Base-by-base conservation (phyloP, 495 filamentous ascomycete species). In the Bryoglossum gracile region DNA sequence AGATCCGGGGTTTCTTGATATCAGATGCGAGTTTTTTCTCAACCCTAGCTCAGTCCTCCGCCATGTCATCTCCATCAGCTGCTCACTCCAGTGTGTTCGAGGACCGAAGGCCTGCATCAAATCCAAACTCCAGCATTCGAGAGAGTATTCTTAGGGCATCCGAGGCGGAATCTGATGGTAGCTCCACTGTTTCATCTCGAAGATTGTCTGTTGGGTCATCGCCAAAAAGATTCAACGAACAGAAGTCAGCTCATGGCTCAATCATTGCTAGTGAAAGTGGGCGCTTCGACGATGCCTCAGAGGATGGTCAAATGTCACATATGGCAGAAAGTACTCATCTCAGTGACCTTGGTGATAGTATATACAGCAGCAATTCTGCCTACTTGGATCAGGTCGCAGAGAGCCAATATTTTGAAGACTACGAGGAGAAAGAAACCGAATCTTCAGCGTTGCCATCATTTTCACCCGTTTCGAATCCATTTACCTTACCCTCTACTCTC, bases 11-110 rank as follows among this genome's bases (percentile, higher is more conserved):
- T 4, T 74, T 75, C 36, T 67, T 92, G 30, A 78, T 87, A 30
- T 84, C 86, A 13, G 84, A 89, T 44, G 76, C 84, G 13, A 73
- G 78, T 34, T 70, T 89, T 0, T 90, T 90, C 53, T 80, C 84
- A 8, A 77, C 75, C 4, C 69, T 86, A 48, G 67, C 75, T 14
- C 73, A 72, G 14, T 82, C 81, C 14, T 72, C 78, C 2, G 76
- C 75, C 2, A 74, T 80, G 57, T 68, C 74, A 3, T 84, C 83
- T 32, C 81, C 83, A n/a, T 57, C 51, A 9, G 46, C 46, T 5
- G 37, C 51, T 8, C 51, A 58, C 17, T 58, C 58, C 2, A 49
- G 55, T 44, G 16, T 55, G 0, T 61, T 54, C 30, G 48, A 52
- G 13, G 48, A 39, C 5, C 24, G 37, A 41, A 54, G 32, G 11